Conservation (phyloP, 2,329 filamentous ascomycete genomes). For the Canariomyces notabilis region DNA sequence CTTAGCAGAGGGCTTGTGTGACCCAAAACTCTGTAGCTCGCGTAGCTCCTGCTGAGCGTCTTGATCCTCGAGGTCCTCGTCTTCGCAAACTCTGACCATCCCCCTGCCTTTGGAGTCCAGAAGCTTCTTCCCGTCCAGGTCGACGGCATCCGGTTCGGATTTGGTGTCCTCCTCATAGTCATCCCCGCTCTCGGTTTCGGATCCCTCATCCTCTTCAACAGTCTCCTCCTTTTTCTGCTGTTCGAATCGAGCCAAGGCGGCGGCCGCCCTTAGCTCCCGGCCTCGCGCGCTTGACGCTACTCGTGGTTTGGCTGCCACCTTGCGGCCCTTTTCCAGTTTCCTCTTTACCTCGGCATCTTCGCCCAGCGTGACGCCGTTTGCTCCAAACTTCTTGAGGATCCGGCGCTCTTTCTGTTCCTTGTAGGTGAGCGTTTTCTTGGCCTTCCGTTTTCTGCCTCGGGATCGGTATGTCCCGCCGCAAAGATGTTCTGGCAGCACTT, state of each 20-base stretch:
- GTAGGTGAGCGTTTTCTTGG: conserved; percentile 52
- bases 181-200: conserved; percentile 44
- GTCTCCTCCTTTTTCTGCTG: conserved; percentile 49
- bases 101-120: conserved; percentile 61
- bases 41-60: conserved; percentile 58
- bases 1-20: conserved; percentile 15
- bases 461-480: conserved; percentile 77
- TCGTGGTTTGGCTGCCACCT: conserved; percentile 59
- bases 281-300: conserved; percentile 72
- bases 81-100: conserved; percentile 71
- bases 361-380: conserved; percentile 62
- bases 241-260: conserved; percentile 69
- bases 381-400: conserved; percentile 72
- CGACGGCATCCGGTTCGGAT: conserved; percentile 48
- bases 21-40: conserved; percentile 52
- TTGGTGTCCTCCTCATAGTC: conserved; percentile 45
- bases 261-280: conserved; percentile 69
- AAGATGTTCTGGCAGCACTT: conserved; percentile 62
- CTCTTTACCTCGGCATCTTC: conserved; percentile 62
- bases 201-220: conserved; percentile 26
- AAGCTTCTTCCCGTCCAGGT: conserved; percentile 60
- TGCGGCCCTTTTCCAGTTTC: conserved; percentile 62
- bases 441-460: conserved; percentile 50
- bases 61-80: conserved; percentile 54
- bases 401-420: conserved; percentile 67